phyloP scores from a whole-genome alignment of 1,139 yeast genomes.

The Scheffersomyces parashehatae region DNA sequence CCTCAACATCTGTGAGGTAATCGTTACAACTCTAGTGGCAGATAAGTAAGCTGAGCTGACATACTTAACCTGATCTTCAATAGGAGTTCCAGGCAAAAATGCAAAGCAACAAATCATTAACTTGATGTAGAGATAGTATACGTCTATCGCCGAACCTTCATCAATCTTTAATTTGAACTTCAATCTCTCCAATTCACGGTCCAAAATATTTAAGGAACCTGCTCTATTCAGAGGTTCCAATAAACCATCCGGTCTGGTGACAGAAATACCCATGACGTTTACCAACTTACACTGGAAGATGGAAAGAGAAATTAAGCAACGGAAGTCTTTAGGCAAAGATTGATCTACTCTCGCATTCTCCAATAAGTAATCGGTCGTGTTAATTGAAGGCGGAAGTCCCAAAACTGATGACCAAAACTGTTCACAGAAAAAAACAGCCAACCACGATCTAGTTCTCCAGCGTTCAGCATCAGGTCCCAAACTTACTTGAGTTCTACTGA shows the following conservation, averaged over 20 bases:
- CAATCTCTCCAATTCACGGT: constrained; percentile 74
- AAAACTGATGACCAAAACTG: constrained; percentile 88
- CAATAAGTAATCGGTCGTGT: constrained; percentile 75
- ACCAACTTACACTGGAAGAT: constrained; percentile 84
- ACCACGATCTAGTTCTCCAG: constrained; percentile 95
- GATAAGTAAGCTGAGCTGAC: constrained; percentile 80
- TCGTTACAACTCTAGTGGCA: constrained; percentile 80
- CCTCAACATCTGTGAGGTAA: constrained; percentile 65
- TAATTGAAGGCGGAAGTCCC: constrained; percentile 83
- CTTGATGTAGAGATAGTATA: constrained; percentile 75
- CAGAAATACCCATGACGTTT: constrained; percentile 84
- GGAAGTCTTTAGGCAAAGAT: constrained; percentile 66
- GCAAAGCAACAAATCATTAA: constrained; percentile 88
- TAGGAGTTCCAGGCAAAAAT: constrained; percentile 86
- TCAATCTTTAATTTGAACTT: constrained; percentile 62
- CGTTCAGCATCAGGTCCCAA: constrained; percentile 85
- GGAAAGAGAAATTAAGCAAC: constrained; percentile 71
- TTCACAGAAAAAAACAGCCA: constrained; percentile 83
- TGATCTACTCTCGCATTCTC: constrained; percentile 76
- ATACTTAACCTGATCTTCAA: constrained; percentile 83
- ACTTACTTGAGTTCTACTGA: constrained; percentile 84
- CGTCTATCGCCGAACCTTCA: constrained; percentile 68
- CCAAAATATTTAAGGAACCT: constrained; percentile 72
- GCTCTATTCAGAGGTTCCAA: constrained; percentile 84
- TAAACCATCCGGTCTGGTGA: constrained; percentile 87